Evolutionary conservation across 148 eudicot genomes (phyloP).

Genomic region (Rhododendron mucronatum): DNA sequence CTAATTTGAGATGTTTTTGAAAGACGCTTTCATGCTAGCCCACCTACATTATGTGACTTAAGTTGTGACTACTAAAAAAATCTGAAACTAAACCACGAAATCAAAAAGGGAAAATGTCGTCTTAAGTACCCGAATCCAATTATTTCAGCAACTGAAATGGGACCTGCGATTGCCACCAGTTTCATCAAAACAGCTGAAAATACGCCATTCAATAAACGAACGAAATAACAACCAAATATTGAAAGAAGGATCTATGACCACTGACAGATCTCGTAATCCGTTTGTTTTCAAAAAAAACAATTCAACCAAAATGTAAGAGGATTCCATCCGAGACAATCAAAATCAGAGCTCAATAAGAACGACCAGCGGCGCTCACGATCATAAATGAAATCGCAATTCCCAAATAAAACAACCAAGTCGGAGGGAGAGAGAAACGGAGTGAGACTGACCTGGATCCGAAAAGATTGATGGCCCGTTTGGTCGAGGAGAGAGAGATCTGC

Average conservation of each 20-base stretch:
- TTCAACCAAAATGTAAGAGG: background rate
- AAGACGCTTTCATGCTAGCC: background rate
- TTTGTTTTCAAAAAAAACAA: background rate
- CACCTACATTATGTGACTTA: background rate
- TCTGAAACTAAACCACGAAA: background rate
- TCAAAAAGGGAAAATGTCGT: background rate
- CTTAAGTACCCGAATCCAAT: background rate
- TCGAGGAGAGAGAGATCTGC: constrained; percentile 12
- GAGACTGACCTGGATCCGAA: background rate
- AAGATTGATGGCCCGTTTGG: background rate
- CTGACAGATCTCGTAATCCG: background rate
- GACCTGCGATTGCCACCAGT: background rate
- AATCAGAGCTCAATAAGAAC: background rate
- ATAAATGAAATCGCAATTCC: background rate
- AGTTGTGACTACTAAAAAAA: background rate
- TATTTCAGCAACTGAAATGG: background rate
- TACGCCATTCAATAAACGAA: background rate
- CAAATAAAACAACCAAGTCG: background rate
- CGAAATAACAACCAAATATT: background rate
- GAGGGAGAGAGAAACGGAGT: background rate
- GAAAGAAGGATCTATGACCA: background rate
- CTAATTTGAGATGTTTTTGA: background rate
- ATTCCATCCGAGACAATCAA: background rate
- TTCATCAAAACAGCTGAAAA: background rate
- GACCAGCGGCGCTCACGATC: background rate